phyloP scores from a whole-genome alignment of 768 basidiomycete species.

The Trametes cingulata region DNA sequence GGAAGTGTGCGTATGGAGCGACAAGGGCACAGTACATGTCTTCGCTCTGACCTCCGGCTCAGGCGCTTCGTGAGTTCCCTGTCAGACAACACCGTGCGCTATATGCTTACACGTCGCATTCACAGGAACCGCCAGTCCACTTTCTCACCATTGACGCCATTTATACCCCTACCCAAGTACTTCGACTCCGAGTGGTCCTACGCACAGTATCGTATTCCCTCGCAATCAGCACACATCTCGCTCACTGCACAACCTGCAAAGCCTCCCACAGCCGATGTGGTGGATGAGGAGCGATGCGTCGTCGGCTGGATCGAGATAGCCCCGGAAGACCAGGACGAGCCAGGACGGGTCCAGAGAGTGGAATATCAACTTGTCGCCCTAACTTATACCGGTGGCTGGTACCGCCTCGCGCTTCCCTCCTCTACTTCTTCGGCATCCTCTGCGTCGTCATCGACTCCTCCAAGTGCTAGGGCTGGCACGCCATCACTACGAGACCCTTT shows the following conservation, averaged over 20 bases:
- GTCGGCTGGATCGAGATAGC: constrained; percentile 80
- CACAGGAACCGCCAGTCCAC: constrained; percentile 84
- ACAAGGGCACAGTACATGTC: constrained; percentile 92
- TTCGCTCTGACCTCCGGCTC: constrained; percentile 69
- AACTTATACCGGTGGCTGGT: constrained; percentile 93
- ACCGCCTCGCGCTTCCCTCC: constrained; percentile 68
- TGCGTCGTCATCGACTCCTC: constrained; percentile 21
- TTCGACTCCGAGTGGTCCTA: constrained; percentile 98
- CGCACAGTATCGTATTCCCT: constrained; percentile 86
- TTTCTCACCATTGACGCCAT: constrained; percentile 77
- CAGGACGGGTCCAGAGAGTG: constrained; percentile 25
- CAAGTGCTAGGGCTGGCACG: constrained; percentile 1
- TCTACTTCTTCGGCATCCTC: constrained; percentile 29
- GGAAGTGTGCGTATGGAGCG: constrained; percentile 90
- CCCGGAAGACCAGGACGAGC: constrained; percentile 37
- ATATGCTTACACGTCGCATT: background rate
- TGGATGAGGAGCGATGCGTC: constrained; percentile 82
- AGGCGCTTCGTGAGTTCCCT: constrained; percentile 59
- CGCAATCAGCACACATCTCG: constrained; percentile 81
- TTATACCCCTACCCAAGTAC: constrained; percentile 83
- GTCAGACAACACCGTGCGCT: background rate
- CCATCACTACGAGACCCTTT: constrained; percentile 11
- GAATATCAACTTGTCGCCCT: constrained; percentile 83
- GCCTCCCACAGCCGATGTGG: constrained; percentile 57
- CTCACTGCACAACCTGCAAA: constrained; percentile 63